These are phyloP conservation scores for Cladosporium sp. DNA, from an alignment of 2,329 filamentous ascomycete species.

Conservation along the genomic window DNA sequence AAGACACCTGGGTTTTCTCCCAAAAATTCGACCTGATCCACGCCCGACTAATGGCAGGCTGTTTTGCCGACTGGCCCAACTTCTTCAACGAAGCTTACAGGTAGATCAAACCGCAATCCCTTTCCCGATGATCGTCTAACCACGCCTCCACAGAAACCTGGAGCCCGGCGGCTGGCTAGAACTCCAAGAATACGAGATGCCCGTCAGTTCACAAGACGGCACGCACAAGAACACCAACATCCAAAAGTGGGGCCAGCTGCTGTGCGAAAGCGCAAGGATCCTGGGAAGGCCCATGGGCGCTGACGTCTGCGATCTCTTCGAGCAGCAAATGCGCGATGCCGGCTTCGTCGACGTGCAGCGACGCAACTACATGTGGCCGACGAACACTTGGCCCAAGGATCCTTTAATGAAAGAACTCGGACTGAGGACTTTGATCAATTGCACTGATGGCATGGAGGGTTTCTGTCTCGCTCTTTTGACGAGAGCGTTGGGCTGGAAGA, in stretches of 20 bases:
- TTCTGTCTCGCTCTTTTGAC: constrained; percentile 41
- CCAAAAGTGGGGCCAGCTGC: constrained; percentile 30
- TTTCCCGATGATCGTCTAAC: background rate
- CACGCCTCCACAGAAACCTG: constrained; percentile 33
- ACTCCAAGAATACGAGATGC: constrained; percentile 45
- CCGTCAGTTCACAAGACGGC: constrained; percentile 35
- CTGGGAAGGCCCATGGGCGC: constrained; percentile 40
- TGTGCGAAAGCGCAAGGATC: constrained; percentile 35
- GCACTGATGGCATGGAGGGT: constrained; percentile 39
- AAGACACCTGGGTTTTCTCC: constrained; percentile 54
- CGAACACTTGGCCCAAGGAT: constrained; percentile 45
- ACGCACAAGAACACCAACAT: constrained; percentile 31
- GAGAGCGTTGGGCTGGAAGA: constrained; percentile 37
- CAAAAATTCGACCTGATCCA: constrained; percentile 55
- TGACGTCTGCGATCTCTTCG: constrained; percentile 35
- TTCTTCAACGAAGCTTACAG: constrained; percentile 49
- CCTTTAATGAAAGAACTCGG: constrained; percentile 48
- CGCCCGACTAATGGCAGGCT: constrained; percentile 47
- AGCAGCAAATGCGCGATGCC: constrained; percentile 35
- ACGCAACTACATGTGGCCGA: constrained; percentile 38
- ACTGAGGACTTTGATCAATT: constrained; percentile 40
- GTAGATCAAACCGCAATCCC: constrained; percentile 25
- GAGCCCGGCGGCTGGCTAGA: constrained; percentile 50
- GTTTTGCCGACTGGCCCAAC: constrained; percentile 50
- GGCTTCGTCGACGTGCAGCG: constrained; percentile 44